Base-by-base conservation (phyloP, 805 yeast genomes). In the Saitoella complicata region DNA sequence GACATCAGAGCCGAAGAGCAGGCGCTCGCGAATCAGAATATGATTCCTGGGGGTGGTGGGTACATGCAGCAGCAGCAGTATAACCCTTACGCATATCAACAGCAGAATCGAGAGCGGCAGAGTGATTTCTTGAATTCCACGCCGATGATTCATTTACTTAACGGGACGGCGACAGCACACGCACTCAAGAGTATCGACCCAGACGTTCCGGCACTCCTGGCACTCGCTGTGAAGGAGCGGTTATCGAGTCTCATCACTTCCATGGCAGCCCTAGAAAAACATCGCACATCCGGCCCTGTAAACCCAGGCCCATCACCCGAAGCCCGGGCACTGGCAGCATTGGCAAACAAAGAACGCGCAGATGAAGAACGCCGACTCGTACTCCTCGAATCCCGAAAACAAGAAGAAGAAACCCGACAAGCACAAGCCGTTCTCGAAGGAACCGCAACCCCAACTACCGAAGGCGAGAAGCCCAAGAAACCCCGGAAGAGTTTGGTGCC, bases 271-370 rank as follows among this genome's bases (percentile, higher is more conserved):
- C 13, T 31, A n/a, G 32, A 37, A 36, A 31, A 40, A 31, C 43
- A 40, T 21, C 43, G 43, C 10, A 40, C 43, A 7, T 8, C 43
- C 10, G 29, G 12, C n/a, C 7, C 33, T 7, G 33, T 31, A 31
- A 32, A 36, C 1, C 11, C 31, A 9, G 32, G 29, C 12, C 7
- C 12, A 11, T 10, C 6, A 3, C 37, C 21, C 10, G 13, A 32
- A 30, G 43, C 31, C 38, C 38, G 32, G 13, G 12, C 29, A 10
- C 38, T 40, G n/a, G 43, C 43, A 6, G 33, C 13, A 32, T 11
- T 32, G 12, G 43, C 43, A 21, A n/a, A 40, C 31, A 32, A 34
- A 13, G 43, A 40, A 12, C 31, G 31, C 41, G 38, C 31, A 40
- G 33, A 31, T 2, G 43, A 40, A 21, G 43, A 40, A 12, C 21